phyloP scores from a whole-genome alignment of 1,284 basidiomycete genomes.

The Erythrobasidium hasegawianum region DNA sequence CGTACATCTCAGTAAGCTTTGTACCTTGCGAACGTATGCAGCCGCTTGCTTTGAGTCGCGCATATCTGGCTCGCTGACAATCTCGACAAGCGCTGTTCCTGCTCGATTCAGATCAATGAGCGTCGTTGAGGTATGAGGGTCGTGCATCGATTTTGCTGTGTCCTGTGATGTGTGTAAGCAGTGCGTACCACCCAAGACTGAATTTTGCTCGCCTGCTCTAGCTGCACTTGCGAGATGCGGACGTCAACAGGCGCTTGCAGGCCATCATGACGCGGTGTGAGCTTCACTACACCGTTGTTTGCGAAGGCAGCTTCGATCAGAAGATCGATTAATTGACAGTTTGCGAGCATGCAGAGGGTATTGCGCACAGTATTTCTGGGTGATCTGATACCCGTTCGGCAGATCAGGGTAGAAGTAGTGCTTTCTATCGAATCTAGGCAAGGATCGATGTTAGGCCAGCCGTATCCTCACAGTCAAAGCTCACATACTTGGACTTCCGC shows the following conservation, averaged over 20 bases:
- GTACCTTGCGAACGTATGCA: conserved; percentile 79
- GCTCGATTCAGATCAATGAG: conserved; percentile 87
- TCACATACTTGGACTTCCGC: conserved; percentile 32
- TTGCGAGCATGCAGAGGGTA: no score
- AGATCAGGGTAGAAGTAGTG: conserved; percentile 98
- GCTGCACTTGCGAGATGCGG: conserved; percentile 86
- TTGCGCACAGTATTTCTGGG: conserved; percentile 79
- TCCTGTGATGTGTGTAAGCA: conserved; percentile 57
- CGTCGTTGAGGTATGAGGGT: conserved; percentile 58
- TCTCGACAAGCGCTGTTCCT: conserved; percentile 87
- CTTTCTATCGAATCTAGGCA: conserved; percentile 82
- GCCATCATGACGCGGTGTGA: conserved; percentile 50
- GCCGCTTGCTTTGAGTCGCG: conserved; percentile 88
- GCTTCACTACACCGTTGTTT: conserved; percentile 60
- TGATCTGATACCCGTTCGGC: conserved; percentile 93
- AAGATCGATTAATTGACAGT: no score
- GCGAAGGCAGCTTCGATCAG: conserved; percentile 84
- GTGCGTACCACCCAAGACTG: background rate
- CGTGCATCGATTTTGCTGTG: conserved; percentile 83
- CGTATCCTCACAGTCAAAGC: no score
- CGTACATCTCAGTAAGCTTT: conserved; percentile 72
- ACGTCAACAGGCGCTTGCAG: conserved; percentile 55
- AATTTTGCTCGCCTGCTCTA: conserved; percentile 70
- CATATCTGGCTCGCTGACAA: conserved; percentile 92
- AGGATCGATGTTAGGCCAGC: background rate